Base-by-base conservation (phyloP, 225 moss, liverwort and hornwort species). In the Asterella californica region DNA sequence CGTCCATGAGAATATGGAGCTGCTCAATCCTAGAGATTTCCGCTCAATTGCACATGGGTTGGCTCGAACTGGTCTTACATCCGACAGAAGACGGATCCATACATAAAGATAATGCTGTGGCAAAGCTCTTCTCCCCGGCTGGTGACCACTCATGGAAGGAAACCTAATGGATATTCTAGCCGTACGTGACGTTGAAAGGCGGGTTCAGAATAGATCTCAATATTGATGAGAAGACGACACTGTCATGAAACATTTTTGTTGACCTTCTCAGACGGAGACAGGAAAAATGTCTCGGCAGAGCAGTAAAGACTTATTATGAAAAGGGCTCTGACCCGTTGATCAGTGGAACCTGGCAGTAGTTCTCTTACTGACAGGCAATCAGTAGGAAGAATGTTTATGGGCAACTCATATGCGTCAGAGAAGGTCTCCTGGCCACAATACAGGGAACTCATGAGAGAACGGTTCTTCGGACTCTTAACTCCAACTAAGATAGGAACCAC, bases 271-370 rank as follows among this genome's bases (percentile, higher is more conserved):
- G 24, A 30, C 18, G 78, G 78, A 48, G 66, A 66, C 15, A 50
- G 46, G 78, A 78, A 78, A 30, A 78, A 78, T 32, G 78, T 78
- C 78, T 78, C 78, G 0, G 78, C 66, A 66, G 78, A 78, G 64
- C 78, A 78, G 32, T 65, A 78, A 10, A 78, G 64, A 65, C 78
- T 48, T 66, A 78, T 78, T 47, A 78, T 34, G 30, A 78, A 78
- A 65, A 78, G 78, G 64, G 78, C 64, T 45, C 64, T 45, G 47
- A 64, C 63, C 60, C 78, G 78, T 64, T 47, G 45, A 66, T 78
- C 64, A 12, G 63, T 78, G 22, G 78, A 78, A 9, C 78, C 78
- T 29, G 78, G 47, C 34, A 78, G 53, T 18, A 78, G 29, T 66
- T 78, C 78, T 48, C 64, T 30, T 32, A 78, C 78, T 25, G 76